phyloP scores from a whole-genome alignment of 1,284 basidiomycete species.

The Laetiporus sulphureus region DNA sequence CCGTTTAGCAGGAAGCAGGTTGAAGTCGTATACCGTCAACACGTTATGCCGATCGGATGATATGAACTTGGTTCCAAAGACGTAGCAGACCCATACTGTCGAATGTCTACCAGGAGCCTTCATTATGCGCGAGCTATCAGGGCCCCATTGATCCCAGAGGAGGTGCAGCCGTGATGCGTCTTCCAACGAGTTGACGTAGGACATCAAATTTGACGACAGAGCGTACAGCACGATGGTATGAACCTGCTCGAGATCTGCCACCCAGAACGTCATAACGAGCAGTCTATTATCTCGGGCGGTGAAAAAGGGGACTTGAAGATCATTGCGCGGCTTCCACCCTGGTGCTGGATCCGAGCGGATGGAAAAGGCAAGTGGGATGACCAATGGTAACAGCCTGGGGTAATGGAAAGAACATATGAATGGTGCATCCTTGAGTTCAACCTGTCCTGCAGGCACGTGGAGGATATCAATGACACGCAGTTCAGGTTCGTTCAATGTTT shows the following conservation, averaged over 20 bases:
- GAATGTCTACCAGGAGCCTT: conserved; percentile 27
- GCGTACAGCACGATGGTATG: conserved; percentile 39
- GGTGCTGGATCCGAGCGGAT: conserved; percentile 56
- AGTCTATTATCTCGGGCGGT: conserved; percentile 37
- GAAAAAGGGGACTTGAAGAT: conserved; percentile 39
- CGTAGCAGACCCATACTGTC: conserved; percentile 51
- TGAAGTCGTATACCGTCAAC: conserved; percentile 41
- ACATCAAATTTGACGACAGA: conserved; percentile 37
- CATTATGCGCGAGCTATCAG: conserved; percentile 36
- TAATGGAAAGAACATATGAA: conserved; percentile 35
- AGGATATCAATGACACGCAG: conserved; percentile 30
- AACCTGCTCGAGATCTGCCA: conserved; percentile 20
- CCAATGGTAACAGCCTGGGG: conserved; percentile 26
- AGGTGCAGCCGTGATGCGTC: conserved; percentile 23
- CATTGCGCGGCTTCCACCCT: conserved; percentile 31
- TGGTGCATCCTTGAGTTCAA: conserved; percentile 22
- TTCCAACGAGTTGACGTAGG: conserved; percentile 21
- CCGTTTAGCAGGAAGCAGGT: conserved; percentile 34
- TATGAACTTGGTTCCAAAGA: conserved; percentile 44
- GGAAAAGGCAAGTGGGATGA: conserved; percentile 28
- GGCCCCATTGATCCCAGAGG: conserved; percentile 50
- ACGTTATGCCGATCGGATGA: conserved; percentile 16
- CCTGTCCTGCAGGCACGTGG: conserved; percentile 16
- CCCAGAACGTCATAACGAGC: conserved; percentile 40
- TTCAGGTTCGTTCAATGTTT: conserved; percentile 5